Base-by-base conservation (phyloP, 441 rosid species). In the Pelargonium myrrhifolium region DNA sequence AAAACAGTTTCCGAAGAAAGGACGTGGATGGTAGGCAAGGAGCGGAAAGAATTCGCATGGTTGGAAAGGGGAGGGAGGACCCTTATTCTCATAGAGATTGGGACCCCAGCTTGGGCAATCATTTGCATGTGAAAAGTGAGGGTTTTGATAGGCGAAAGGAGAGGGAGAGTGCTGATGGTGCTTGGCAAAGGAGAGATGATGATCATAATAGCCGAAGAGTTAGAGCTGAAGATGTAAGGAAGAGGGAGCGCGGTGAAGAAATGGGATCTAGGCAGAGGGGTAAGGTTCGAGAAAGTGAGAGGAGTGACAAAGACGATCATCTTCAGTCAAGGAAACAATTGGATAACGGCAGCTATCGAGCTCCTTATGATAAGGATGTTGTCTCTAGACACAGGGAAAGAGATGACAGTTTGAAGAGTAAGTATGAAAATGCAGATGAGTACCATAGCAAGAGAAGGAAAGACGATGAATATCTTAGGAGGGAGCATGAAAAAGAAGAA, bases 171-270 rank as follows among this genome's bases (percentile, higher is more conserved):
- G 77, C 82, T 62, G 88, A 77, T 42, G 82, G 79, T 37, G 61
- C 79, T 75, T 84, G 90, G 89, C 89, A 84, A 69, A 75, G 78
- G 62, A 85, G 84, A 76, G 90, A 91, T 62, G 92, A 88, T 71
- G 94, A 83, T 67, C 73, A 76, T 66, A 78, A 73, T 60, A 65
- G 77, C 73, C 79, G 86, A 82, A 88, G 82, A 78, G 76, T 73
- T 78, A 86, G 87, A 76, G 75, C 71, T 53, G 97, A 92, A 74
- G 97, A 85, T 62, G 70, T 78, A 37, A 83, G 87, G 79, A 92
- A 85, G 77, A 88, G 87, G 80, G 92, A 87, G 63, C 89, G 77
- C 40, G 88, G 78, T 75, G 93, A 88, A 77, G 97, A 92, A 71
- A 69, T 74, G 31, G 85, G 84, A 65, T 78, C 87, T 68, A 89